Evolutionary conservation across 176 grass and related monocot species (phyloP).

Genomic region (Bonia amplexicaulis): DNA sequence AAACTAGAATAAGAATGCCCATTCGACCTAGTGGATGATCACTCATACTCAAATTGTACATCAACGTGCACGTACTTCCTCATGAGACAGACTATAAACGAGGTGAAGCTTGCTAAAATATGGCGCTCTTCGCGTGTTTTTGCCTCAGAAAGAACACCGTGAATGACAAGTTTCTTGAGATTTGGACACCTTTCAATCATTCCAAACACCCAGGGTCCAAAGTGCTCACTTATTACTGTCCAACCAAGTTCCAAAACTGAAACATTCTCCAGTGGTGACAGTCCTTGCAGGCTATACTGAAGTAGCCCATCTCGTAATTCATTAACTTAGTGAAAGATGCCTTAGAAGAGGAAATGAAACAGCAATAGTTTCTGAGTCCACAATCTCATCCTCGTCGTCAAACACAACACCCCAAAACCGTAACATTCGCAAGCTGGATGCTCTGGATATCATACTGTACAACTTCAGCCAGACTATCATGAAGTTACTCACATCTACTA

Average conservation of each 20-base stretch:
- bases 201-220: slow-evolving; percentile 94
- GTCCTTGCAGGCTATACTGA: slow-evolving; percentile 71
- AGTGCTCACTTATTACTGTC: slow-evolving; percentile 91
- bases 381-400: slow-evolving; percentile 93
- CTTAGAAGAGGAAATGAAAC: slow-evolving; percentile 82
- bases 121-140: slow-evolving; percentile 89
- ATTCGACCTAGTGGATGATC: slow-evolving; percentile 21
- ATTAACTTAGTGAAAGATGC: slow-evolving; percentile 92
- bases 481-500: slow-evolving; percentile 73
- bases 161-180: slow-evolving; percentile 93
- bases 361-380: slow-evolving; percentile 90
- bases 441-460: slow-evolving; percentile 78
- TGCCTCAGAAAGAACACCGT: slow-evolving; percentile 84
- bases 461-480: slow-evolving; percentile 92
- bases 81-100: slow-evolving; percentile 80
- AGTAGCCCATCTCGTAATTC: slow-evolving; percentile 85
- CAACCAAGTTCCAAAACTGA: slow-evolving; percentile 84
- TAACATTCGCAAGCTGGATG: slow-evolving; percentile 63
- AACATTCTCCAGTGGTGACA: slow-evolving; percentile 71
- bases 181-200: slow-evolving; percentile 97
- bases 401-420: slow-evolving; percentile 92
- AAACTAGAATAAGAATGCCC: slow-evolving; percentile 13
- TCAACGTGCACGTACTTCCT: slow-evolving; percentile 80
- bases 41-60: slow-evolving; percentile 94
- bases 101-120: slow-evolving; percentile 74